Conservation (phyloP, 1,284 basidiomycete genomes). For the Ustilago bromivora region DNA sequence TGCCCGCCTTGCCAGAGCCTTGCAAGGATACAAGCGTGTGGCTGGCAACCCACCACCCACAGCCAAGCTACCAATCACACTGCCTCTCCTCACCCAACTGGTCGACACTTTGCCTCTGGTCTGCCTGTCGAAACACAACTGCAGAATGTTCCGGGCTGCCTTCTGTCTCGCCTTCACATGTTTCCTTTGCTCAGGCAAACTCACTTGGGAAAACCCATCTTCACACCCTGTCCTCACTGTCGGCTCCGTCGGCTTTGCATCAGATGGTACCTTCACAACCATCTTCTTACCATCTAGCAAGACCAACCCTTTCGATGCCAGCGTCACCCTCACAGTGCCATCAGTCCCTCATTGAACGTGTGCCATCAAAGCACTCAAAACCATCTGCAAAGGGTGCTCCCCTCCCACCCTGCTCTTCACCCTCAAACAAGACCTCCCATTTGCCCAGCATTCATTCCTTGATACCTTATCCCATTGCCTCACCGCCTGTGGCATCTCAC, state of each 20-base stretch:
- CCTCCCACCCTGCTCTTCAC: not conserved
- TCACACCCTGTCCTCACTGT: not conserved
- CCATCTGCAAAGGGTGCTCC: not conserved
- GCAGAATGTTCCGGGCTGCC: not conserved
- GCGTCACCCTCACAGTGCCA: not conserved
- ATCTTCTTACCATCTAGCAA: not conserved
- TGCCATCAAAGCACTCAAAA: not conserved
- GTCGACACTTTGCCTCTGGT: not conserved
- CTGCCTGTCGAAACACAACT: not conserved
- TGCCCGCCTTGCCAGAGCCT: not conserved
- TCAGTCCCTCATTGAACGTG: not conserved
- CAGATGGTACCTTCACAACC: not conserved
- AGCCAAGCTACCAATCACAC: too few relatives aligned
- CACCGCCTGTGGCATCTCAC: not conserved
- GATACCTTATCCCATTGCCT: not conserved
- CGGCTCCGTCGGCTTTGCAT: not conserved
- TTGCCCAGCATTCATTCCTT: not conserved
- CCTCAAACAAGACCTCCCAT: not conserved
- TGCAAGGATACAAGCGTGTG: not conserved
- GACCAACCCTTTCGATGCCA: not conserved
- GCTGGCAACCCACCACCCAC: too few relatives aligned
- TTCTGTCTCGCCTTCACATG: not conserved
- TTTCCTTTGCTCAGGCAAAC: not conserved
- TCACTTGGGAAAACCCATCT: not conserved
- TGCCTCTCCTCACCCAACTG: not conserved